These are phyloP conservation scores for Starmerella asiatica DNA, from an alignment of 805 yeast genomes.

Conservation along the genomic window DNA sequence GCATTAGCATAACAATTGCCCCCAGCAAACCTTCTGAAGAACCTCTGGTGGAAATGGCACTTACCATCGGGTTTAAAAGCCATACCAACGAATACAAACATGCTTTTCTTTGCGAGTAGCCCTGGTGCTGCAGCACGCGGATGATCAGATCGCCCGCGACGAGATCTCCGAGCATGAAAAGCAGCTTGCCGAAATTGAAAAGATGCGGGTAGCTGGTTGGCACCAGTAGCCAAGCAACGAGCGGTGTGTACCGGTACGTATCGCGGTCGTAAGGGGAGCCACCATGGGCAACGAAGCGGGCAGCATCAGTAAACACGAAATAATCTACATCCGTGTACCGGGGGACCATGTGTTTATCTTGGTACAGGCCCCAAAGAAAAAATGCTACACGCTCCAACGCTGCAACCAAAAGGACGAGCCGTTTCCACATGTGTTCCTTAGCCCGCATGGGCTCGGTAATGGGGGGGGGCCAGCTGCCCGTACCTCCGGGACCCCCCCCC, in stretches of 20 bases:
- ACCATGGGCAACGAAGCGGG: conserved; percentile 49
- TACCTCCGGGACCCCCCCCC: too few relatives aligned
- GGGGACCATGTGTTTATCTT: conserved; percentile 64
- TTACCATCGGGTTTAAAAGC: conserved; percentile 91
- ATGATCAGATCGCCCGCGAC: conserved; percentile 59
- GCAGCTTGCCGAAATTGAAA: conserved; percentile 60
- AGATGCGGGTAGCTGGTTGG: conserved; percentile 40
- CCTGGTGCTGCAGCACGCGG: conserved; percentile 20
- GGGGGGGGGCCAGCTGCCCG: neutral
- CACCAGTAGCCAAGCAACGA: conserved; percentile 66
- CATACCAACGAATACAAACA: conserved; percentile 47
- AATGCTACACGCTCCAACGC: conserved; percentile 40
- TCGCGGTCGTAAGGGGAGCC: conserved; percentile 68
- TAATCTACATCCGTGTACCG: conserved; percentile 93
- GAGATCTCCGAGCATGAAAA: conserved; percentile 68
- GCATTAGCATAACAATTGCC: conserved; percentile 50
- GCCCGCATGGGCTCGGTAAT: too few relatives aligned
- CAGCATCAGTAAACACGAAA: conserved; percentile 85
- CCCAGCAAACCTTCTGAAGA: conserved; percentile 83
- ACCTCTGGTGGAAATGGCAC: conserved; percentile 84
- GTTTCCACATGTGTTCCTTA: neutral
- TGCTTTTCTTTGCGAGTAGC: conserved; percentile 27
- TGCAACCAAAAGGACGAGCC: conserved; percentile 22
- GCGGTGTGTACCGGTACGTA: conserved; percentile 87
- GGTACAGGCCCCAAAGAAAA: conserved; percentile 69